These are phyloP conservation scores for Lyophyllum semitale DNA, from an alignment of 768 basidiomycete genomes.

Conservation along the genomic window DNA sequence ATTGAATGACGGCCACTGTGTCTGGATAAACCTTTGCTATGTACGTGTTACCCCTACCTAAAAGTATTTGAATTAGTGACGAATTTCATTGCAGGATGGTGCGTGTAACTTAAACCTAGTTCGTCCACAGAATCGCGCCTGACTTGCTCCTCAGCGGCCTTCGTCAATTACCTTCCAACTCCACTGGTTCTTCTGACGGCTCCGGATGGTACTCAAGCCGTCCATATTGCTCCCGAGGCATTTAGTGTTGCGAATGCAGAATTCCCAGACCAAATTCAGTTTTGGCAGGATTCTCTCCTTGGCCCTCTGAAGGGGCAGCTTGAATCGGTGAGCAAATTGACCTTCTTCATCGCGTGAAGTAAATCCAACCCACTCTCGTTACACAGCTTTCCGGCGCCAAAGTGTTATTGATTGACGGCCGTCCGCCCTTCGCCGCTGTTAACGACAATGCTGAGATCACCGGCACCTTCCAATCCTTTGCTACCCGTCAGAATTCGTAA, in stretches of 20 bases:
- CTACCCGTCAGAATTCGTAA: slow-evolving; percentile 50
- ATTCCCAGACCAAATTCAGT: slow-evolving; percentile 50
- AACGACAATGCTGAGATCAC: slow-evolving; percentile 51
- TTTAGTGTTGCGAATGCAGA: slow-evolving; percentile 51
- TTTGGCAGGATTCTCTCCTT: slow-evolving; percentile 58
- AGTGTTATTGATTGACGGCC: slow-evolving; percentile 54
- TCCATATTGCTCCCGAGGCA: slow-evolving; percentile 57
- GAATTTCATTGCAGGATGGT: slow-evolving; percentile 18
- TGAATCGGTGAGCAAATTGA: slow-evolving; percentile 33
- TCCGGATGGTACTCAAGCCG: slow-evolving; percentile 41
- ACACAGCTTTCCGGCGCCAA: slow-evolving; percentile 48
- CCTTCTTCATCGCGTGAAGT: neutral
- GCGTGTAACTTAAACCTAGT: slow-evolving; percentile 2
- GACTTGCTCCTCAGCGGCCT: slow-evolving; percentile 32
- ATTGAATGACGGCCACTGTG: slow-evolving; percentile 60
- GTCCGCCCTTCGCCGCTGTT: slow-evolving; percentile 51
- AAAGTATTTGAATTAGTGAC: neutral
- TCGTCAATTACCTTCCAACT: slow-evolving; percentile 49
- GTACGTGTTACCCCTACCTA: slow-evolving; percentile 33
- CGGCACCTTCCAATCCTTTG: slow-evolving; percentile 54
- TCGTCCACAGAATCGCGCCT: neutral
- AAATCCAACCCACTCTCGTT: neutral
- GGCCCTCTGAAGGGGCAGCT: slow-evolving; percentile 48
- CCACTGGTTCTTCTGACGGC: slow-evolving; percentile 52
- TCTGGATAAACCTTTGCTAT: slow-evolving; percentile 56